phyloP scores from a whole-genome alignment of 306 rosid species.

The Medicago arabica region DNA sequence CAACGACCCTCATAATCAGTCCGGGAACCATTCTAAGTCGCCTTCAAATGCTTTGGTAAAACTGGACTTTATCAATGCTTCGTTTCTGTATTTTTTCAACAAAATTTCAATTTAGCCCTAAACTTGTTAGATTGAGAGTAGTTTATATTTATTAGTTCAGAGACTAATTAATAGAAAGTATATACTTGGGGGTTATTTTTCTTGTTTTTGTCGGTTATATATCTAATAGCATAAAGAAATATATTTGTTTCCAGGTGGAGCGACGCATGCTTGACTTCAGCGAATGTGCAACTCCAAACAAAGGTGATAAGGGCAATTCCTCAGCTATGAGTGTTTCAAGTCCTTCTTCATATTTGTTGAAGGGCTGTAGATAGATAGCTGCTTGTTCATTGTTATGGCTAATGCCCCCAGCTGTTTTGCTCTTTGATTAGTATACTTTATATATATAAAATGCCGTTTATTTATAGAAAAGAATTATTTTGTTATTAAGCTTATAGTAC shows the following conservation, averaged over 20 bases:
- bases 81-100: background rate
- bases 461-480: background rate
- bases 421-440: constrained; percentile 35
- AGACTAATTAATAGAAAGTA: no score
- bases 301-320: constrained; percentile 64
- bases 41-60: constrained; percentile 68
- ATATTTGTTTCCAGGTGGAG: constrained; percentile 62
- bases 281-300: constrained; percentile 85
- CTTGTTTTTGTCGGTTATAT: background rate
- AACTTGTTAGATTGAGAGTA: background rate
- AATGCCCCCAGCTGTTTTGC: constrained; percentile 30
- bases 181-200: no score
- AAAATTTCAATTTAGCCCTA: background rate
- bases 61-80: background rate
- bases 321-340: constrained; percentile 56
- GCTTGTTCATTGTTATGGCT: constrained; percentile 11
- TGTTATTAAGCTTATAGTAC: constrained; percentile 16
- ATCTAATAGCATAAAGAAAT: constrained; percentile 10
- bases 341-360: constrained; percentile 79
- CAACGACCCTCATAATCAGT: constrained; percentile 41
- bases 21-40: constrained; percentile 50
- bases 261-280: constrained; percentile 90
- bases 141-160: background rate
- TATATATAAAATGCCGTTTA: constrained; percentile 19
- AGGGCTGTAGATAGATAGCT: constrained; percentile 71